Base-by-base conservation (phyloP, 2,329 filamentous ascomycete genomes). In the Byssothecium circinans region DNA sequence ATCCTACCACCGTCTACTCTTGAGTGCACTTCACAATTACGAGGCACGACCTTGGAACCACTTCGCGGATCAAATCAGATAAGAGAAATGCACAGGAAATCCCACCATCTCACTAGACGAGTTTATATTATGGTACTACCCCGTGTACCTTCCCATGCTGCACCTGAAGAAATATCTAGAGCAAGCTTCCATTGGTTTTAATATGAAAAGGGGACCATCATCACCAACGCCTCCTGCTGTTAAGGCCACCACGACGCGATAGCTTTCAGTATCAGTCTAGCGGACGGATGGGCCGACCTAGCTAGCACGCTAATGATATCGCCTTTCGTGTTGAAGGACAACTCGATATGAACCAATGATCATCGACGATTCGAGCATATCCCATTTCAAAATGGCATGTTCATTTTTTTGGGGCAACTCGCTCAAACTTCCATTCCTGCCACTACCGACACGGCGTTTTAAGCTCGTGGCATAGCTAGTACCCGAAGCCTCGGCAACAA, bases 181-280 rank as follows among this genome's bases (percentile, higher is more conserved):
- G 1, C 60, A 62, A 4, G 75, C 80, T 29, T 80, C 80, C 0
- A 68, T 83, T 14, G 60, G 60, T 5, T 71, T 77, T 53, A 83
- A 83, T 51, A 12, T 46, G 47, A 18, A 49, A 45, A 20, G 83
- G 10, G 23, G 23, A 6, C 23, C 10, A 38, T 57, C 19, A 41
- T 46, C 1, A 67, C 10, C 23, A 25, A 25, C 10, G 23, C 23
- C 23, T 10, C 6, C 23, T 81, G 17, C 77, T 78, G 3, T 2
- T 19, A 47, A 37, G 23, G 41, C 8, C 17, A 53, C 6, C 55
- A 52, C 3, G 50, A 49, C 10, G 53, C 44, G 32, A 36, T 71
- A 38, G 65, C 68, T 3, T 72, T 72, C 49, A 65, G 67, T 12
- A 58, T 72, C 12, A 68, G 64, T 4, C 44, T 72, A 23, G 35